These are phyloP conservation scores for Penicillium manginii DNA, from an alignment of 495 filamentous ascomycete species.

Conservation along the genomic window DNA sequence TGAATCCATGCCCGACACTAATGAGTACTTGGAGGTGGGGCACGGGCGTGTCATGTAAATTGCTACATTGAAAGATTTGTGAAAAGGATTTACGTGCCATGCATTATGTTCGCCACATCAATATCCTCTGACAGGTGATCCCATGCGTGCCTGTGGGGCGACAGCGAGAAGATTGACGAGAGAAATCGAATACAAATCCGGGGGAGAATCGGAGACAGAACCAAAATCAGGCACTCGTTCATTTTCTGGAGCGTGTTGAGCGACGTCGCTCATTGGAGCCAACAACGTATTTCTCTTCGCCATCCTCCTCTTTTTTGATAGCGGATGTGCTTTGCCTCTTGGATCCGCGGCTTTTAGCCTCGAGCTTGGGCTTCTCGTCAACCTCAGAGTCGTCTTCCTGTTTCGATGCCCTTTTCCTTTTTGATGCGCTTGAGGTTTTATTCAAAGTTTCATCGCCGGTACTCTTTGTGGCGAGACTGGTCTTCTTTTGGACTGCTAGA, in stretches of 20 bases:
- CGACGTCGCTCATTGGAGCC: slow-evolving; percentile 32
- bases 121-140: too few relatives aligned
- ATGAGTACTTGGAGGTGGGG: too few relatives aligned
- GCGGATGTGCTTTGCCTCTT: slow-evolving; percentile 27
- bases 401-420: slow-evolving; percentile 44
- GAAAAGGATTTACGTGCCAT: too few relatives aligned
- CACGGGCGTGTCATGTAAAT: too few relatives aligned
- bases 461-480: slow-evolving; percentile 50
- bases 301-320: slow-evolving; percentile 31
- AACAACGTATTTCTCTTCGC: slow-evolving; percentile 25
- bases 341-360: slow-evolving; percentile 26
- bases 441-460: slow-evolving; percentile 29
- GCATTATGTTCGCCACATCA: too few relatives aligned
- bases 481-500: slow-evolving; percentile 84
- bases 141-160: background rate
- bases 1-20: too few relatives aligned
- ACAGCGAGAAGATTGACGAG: background rate
- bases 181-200: too few relatives aligned
- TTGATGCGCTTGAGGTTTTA: slow-evolving; percentile 25
- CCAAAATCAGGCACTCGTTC: background rate
- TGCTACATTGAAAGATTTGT: too few relatives aligned
- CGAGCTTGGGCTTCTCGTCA: slow-evolving; percentile 24
- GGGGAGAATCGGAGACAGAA: background rate
- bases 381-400: slow-evolving; percentile 34
- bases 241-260: slow-evolving; percentile 42